phyloP scores from a whole-genome alignment of 345 rosid genomes.

The Eucalyptus microcorys region DNA sequence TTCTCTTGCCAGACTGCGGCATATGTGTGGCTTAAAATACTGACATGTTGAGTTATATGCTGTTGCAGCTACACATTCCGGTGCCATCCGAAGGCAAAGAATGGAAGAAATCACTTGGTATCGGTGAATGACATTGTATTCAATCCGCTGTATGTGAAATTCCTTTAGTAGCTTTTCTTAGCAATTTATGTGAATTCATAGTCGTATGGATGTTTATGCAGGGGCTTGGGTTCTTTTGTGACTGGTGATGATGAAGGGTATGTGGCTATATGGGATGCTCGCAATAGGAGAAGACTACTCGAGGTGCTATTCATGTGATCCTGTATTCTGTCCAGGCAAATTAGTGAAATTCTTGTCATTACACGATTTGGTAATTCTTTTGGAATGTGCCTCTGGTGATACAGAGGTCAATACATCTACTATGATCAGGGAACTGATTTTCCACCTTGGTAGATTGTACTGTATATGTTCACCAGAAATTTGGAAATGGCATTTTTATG shows the following conservation, averaged over 20 bases:
- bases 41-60: not conserved
- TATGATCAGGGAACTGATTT: not conserved
- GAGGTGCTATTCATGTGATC: conserved; percentile 33
- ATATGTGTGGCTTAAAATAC: not conserved
- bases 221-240: conserved; percentile 44
- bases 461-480: not conserved
- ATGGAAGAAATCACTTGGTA: conserved; percentile 39
- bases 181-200: not conserved
- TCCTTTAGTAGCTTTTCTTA: not conserved
- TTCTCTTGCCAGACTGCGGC: not conserved
- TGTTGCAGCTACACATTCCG: conserved; percentile 58
- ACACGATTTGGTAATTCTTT: not conserved
- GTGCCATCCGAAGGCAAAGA: conserved; percentile 61
- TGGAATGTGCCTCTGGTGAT: not conserved
- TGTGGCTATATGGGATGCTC: conserved; percentile 55
- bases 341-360: not conserved
- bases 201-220: conserved; percentile 5
- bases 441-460: not conserved
- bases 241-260: conserved; percentile 80
- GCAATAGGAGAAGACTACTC: conserved; percentile 45
- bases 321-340: not conserved
- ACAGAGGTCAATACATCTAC: not conserved
- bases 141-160: conserved; percentile 44
- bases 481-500: not conserved
- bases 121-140: conserved; percentile 62